Percentiles rank a stretch among this genome's conserved stretches.
Conservation (phyloP, 2,329 filamentous ascomycete genomes). For the Pseudogymnoascus sp. region DNA sequence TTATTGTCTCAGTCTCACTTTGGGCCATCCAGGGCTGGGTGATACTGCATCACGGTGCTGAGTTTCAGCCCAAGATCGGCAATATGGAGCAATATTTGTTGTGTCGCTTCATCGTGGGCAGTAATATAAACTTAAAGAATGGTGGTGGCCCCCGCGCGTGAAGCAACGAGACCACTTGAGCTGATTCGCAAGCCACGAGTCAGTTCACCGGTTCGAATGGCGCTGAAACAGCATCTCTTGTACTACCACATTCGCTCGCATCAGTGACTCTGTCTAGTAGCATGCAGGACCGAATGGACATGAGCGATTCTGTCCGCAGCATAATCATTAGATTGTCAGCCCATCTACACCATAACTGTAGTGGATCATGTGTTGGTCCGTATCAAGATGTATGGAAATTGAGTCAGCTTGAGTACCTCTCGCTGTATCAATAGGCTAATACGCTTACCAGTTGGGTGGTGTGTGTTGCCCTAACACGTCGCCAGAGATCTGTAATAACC, state of each 20-base stretch:
- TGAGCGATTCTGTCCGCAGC: neutral
- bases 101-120: neutral
- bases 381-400: too few relatives aligned
- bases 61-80: neutral
- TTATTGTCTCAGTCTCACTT: neutral
- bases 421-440: too few relatives aligned
- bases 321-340: too few relatives aligned
- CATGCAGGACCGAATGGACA: neutral
- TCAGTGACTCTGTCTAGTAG: neutral
- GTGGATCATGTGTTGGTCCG: too few relatives aligned
- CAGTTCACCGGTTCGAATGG: constrained; percentile 3
- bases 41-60: neutral
- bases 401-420: too few relatives aligned
- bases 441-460: too few relatives aligned
- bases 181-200: neutral
- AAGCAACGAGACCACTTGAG: neutral
- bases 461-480: too few relatives aligned
- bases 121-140: neutral
- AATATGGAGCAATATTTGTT: too few relatives aligned
- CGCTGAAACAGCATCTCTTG: neutral
- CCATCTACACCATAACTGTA: too few relatives aligned
- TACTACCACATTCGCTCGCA: neutral
- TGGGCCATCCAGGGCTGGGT: neutral
- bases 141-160: neutral
- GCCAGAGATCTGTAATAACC: too few relatives aligned